Base-by-base conservation (phyloP, 75 land plant genomes). In the Isoetes taiwanensis region DNA sequence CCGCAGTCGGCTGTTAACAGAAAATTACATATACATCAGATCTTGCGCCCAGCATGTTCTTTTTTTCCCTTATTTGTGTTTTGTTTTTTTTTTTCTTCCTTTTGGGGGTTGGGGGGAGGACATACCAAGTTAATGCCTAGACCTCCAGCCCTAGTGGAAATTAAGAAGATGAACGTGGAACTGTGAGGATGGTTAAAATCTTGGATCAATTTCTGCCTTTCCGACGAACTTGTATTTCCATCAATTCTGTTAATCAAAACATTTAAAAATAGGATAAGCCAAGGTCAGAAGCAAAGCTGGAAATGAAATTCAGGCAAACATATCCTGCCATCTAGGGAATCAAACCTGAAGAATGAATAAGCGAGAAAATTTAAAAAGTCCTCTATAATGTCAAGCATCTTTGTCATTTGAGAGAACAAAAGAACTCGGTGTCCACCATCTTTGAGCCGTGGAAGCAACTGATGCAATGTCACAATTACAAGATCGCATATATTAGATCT, bases 121-220 rank as follows among this genome's bases (percentile, higher is more conserved):
- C 72, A 25, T 24, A 70, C 72, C 71, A 70, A 67, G 28, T 70
- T 67, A 54, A 70, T 70, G 30, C 72, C 72, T 46, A 70, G 72
- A 26, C 72, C 72, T 46, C 72, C 72, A 32, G 71, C 72, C 34
- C 72, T 70, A 56, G 72, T 70, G 27, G 72, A 70, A 58, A 66
- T 70, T 24, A 70, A 62, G 39, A 70, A 70, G 19, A 58, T 43
- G 31, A 70, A 70, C 12, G 46, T 32, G 8, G 31, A 23, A 26
- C 72, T 54, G 24, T 68, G 35, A n/a, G 43, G 3, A 6, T 38
- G 43, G 48, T 68, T 70, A 27, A 67, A 70, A 16, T 70, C 71
- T 17, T 40, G 43, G 28, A 70, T 70, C 30, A 28, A 30, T 20
- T 68, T 56, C 39, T 70, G 72, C 31, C 71, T 68, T 30, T 56